phyloP scores from a whole-genome alignment of 257 asterid genomes.

The Henckelia pumila region DNA sequence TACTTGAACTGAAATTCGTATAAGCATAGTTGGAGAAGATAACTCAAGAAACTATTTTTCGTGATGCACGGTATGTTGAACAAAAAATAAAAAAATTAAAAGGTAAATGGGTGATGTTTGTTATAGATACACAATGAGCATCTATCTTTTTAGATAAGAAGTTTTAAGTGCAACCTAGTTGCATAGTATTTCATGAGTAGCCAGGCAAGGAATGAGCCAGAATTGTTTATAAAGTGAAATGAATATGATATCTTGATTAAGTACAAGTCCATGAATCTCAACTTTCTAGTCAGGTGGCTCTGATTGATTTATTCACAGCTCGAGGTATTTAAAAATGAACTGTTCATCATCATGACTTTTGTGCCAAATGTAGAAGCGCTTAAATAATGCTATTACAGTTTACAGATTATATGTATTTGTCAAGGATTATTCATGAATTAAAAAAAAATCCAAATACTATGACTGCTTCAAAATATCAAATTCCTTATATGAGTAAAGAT shows the following conservation, averaged over 20 bases:
- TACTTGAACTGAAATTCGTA: not conserved
- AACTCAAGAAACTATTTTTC: not conserved
- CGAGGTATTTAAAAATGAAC: no score
- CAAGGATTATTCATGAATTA: not conserved
- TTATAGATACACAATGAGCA: not conserved
- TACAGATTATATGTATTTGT: not conserved
- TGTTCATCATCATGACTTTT: not conserved
- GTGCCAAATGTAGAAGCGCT: not conserved
- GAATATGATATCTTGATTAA: not conserved
- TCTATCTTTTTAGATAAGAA: not conserved
- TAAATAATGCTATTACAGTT: not conserved
- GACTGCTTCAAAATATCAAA: not conserved
- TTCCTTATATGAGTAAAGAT: not conserved
- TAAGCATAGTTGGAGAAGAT: not conserved
- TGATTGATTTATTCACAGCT: not conserved
- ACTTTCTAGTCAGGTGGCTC: not conserved
- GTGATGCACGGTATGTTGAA: not conserved
- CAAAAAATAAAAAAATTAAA: no score
- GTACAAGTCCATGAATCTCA: not conserved
- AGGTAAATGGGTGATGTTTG: not conserved
- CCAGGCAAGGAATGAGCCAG: not conserved
- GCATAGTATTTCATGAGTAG: not conserved
- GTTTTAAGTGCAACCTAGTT: not conserved
- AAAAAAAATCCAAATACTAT: not conserved
- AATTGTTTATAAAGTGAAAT: not conserved